Base-by-base conservation (phyloP, 2,329 filamentous ascomycete species). In the Botryotinia calthae region DNA sequence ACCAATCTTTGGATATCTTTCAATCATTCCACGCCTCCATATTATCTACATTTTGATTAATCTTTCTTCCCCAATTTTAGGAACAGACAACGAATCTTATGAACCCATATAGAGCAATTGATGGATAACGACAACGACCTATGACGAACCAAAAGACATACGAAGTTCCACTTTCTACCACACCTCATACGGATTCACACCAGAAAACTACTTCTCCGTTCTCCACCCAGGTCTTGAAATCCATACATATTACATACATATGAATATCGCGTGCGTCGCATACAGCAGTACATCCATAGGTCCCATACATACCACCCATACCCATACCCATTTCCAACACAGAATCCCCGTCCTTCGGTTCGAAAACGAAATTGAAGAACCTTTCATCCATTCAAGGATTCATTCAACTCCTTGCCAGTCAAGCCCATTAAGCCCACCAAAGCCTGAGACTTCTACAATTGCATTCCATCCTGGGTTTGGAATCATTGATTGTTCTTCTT, bases 321-420 rank as follows among this genome's bases (percentile, higher is more conserved):
- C 34, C 51, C n/a, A 66, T 18, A 37, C 48, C 48, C 48, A 54
- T 54, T 54, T n/a, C 48, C 48, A 42, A 65, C 31, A 20, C 22
- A 65, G 63, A 67, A 67, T 56, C 65, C 65, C 48, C 65, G 65
- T 67, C 48, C 4, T 67, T 56, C 48, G 48, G 16, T 37, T 42
- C 48, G 64, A 67, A 67, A 67, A 42, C 64, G 48, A 67, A 67
- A 67, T 67, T 67, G 64, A 51, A 40, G 42, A 63, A 40, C 59
- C 59, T 25, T 22, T 42, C 44, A 28, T 12, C 46, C 34, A 51
- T 51, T 64, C 59, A 44, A 65, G 69, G 59, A 65, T 65, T 22
- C 34, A 54, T 34, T 51, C 42, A 42, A 37, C 20, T 51, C 69
- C 69, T 64, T 63, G 58, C 37, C 34, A 37, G 44, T 25, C 42